Evolutionary conservation across 805 yeast genomes (phyloP).

Genomic region (Wickerhamiella brachini): DNA sequence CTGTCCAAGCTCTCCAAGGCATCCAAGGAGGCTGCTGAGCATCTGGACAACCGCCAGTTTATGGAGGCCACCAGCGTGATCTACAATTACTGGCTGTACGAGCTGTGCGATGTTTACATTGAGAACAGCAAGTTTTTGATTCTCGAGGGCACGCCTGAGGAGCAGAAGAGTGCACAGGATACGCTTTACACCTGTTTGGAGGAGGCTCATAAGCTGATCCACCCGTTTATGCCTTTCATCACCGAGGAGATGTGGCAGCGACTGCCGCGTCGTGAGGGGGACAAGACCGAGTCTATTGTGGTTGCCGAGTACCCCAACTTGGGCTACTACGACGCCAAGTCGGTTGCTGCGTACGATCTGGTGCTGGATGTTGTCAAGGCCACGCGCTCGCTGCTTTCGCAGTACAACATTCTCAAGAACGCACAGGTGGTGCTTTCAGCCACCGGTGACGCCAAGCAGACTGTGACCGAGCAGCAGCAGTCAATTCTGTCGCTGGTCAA

Average conservation of each 20-base stretch:
- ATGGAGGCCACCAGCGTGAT: slow-evolving; percentile 74
- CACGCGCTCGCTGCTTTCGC: slow-evolving; percentile 83
- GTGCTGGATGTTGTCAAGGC: slow-evolving; percentile 77
- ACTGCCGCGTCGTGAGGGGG: slow-evolving; percentile 73
- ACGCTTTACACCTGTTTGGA: slow-evolving; percentile 89
- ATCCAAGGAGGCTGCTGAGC: slow-evolving; percentile 45
- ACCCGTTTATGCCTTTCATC: slow-evolving; percentile 96
- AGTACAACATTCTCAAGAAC: slow-evolving; percentile 75
- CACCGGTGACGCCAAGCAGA: slow-evolving; percentile 33
- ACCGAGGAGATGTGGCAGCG: slow-evolving; percentile 99
- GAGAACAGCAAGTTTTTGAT: slow-evolving; percentile 92
- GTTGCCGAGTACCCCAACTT: slow-evolving; percentile 69
- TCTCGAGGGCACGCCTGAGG: slow-evolving; percentile 76
- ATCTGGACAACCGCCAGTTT: slow-evolving; percentile 77
- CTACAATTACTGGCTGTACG: slow-evolving; percentile 88
- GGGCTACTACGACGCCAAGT: slow-evolving; percentile 43
- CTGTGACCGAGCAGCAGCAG: slow-evolving; percentile 57
- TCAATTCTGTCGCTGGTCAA: slow-evolving; percentile 87
- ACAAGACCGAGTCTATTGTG: slow-evolving; percentile 53
- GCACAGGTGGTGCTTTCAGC: slow-evolving; percentile 78
- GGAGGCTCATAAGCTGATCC: slow-evolving; percentile 79
- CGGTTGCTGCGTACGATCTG: slow-evolving; percentile 67
- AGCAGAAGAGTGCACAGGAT: slow-evolving; percentile 82
- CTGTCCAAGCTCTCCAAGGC: slow-evolving; percentile 69
- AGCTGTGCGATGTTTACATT: slow-evolving; percentile 93